Base-by-base conservation (phyloP, 2,329 filamentous ascomycete species). In the Cladosporium oxysporum region DNA sequence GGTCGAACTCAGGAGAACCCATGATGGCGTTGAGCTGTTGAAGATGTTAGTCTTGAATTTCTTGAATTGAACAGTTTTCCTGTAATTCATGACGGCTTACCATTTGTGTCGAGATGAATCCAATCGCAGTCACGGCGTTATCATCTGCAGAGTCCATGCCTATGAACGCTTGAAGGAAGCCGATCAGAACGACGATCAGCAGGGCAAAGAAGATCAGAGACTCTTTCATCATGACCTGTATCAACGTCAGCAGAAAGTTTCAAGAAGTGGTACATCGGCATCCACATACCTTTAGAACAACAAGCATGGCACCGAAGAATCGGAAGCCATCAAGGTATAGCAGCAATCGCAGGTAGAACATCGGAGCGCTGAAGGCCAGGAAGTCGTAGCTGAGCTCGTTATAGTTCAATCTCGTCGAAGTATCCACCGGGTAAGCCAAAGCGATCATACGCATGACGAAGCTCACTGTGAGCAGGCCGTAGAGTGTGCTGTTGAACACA, bases 261-360 rank as follows among this genome's bases (percentile, higher is more conserved):
- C 11, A 26, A 31, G 6, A n/a, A 26, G 14, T 16, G 8, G 10
- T 16, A 16, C 23, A 11, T 11, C 37, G 18, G 31, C 14, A 60
- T 29, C 12, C n/a, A 8, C 35, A 33, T 65, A 65, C 59, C 77
- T 98, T 96, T 53, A 99, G 83, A 1, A 99, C 93, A 1, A 99
- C 94, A 1, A 99, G 86, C 95, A 99, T 99, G 59, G 94, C 93
- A 28, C 95, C 95, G 74, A 99, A 99, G 83, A 99, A 99, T 64
- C 91, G 89, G 84, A 96, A 87, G 0, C 91, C 92, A 79, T 99
- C 95, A 21, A 99, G 87, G 76, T 97, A 99, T 7, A 99, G 86
- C 68, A 99, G 81, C 66, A 99, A 84, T 5, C 95, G 90, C 75
- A 89, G 91, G 94, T 95, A 99, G 79, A 99, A 98, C 91, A 99